Evolutionary conservation across 768 basidiomycete species (phyloP).

Genomic region (Mycena crocata): DNA sequence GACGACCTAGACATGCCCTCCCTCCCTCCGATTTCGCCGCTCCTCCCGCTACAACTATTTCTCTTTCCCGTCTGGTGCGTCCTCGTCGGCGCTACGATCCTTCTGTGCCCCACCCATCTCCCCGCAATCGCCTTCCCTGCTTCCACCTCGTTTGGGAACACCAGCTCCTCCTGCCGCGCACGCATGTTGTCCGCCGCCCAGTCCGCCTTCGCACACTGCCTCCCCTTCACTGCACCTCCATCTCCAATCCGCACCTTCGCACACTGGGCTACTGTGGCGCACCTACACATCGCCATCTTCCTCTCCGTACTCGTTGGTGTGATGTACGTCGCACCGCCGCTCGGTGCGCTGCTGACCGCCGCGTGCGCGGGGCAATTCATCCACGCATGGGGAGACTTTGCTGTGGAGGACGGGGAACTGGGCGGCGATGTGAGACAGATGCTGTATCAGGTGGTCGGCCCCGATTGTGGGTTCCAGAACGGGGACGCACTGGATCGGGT

Average conservation of each 20-base stretch:
- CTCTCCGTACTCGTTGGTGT: slow-evolving; percentile 16
- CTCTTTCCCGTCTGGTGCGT: slow-evolving; percentile 23
- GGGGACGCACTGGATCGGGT: slow-evolving; percentile 12
- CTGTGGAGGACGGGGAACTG: not conserved
- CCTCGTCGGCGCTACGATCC: slow-evolving; percentile 26
- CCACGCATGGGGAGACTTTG: slow-evolving; percentile 26
- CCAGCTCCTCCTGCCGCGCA: not conserved
- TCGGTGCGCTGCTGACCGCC: slow-evolving; percentile 11
- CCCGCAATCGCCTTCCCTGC: slow-evolving; percentile 26
- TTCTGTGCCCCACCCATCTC: slow-evolving; percentile 17
- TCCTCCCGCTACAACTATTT: slow-evolving; percentile 26
- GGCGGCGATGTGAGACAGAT: slow-evolving; percentile 26
- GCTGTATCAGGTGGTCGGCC: slow-evolving; percentile 21
- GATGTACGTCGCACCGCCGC: slow-evolving; percentile 9
- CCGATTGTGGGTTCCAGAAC: slow-evolving; percentile 25
- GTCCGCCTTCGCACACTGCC: slow-evolving; percentile 3
- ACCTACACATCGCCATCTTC: slow-evolving; percentile 27
- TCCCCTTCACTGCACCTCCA: slow-evolving; percentile 22
- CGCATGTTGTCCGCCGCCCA: too few relatives aligned
- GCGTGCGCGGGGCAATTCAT: slow-evolving; percentile 3
- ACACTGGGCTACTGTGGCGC: slow-evolving; percentile 32
- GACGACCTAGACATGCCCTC: not conserved
- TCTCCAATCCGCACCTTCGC: slow-evolving; percentile 21
- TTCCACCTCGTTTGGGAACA: not conserved
- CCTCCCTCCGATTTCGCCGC: slow-evolving; percentile 8